Conservation (phyloP, 345 rosid genomes). For the thale cress (Arabidopsis thaliana) region TAIR10.1 NC_003076.8:23121501-23122000, state of each 20-base stretch:
- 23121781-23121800: not conserved
- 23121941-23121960: constrained; percentile 10
- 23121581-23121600: not conserved
- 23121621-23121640: not conserved
- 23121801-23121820: constrained; percentile 16
- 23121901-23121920: not conserved
- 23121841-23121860: constrained; percentile 3
- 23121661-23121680: not conserved
- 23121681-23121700: not conserved
- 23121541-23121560: not conserved
- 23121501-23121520: too few species aligned
- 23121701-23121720: not conserved
- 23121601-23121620: not conserved
- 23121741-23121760: not conserved
- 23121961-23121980: constrained; percentile 10
- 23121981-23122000: constrained; percentile 41
- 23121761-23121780: not conserved
- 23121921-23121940: constrained; percentile 18
- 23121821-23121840: not conserved
- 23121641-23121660: not conserved
- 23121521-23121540: not conserved
- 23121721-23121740: constrained; percentile 3
- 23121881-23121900: not conserved
- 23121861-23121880: constrained; percentile 17
- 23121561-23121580: not conserved